These are phyloP conservation scores for Lyophyllum semitale DNA, from an alignment of 768 basidiomycete species.

Conservation along the genomic window DNA sequence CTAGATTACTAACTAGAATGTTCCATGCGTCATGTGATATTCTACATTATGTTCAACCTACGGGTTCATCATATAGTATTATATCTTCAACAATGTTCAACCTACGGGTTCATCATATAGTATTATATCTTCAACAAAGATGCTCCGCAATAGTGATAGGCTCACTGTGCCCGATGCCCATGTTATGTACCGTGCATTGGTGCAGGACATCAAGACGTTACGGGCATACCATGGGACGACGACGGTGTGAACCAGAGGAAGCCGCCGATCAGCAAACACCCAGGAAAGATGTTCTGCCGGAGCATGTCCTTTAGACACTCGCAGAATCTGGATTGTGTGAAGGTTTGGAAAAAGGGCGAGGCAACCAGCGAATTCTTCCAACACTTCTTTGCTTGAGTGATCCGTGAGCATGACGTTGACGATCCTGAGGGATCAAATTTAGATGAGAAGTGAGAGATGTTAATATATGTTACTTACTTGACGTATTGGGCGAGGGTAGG, in stretches of 20 bases:
- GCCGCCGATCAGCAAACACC: background rate
- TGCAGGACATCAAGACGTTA: background rate
- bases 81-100: no score
- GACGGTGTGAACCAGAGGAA: slow-evolving; percentile 1
- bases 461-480: slow-evolving; percentile 13
- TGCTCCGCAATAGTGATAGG: no score
- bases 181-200: background rate
- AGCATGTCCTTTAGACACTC: no score
- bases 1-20: no score
- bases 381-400: slow-evolving; percentile 11
- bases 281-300: background rate
- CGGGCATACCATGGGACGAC: background rate
- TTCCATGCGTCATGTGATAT: no score
- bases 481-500: slow-evolving; percentile 21
- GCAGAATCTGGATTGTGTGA: slow-evolving; percentile 18
- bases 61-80: no score
- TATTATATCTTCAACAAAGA: no score
- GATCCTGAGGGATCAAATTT: slow-evolving; percentile 3
- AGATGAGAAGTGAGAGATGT: no score
- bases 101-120: no score
- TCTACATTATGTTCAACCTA: no score
- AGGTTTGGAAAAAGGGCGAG: slow-evolving; percentile 23
- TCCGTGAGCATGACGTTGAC: slow-evolving; percentile 18
- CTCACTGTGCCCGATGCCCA: no score
- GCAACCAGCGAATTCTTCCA: slow-evolving; percentile 22